Conservation (phyloP, 768 basidiomycete genomes). For the Mycena indigotica region DNA sequence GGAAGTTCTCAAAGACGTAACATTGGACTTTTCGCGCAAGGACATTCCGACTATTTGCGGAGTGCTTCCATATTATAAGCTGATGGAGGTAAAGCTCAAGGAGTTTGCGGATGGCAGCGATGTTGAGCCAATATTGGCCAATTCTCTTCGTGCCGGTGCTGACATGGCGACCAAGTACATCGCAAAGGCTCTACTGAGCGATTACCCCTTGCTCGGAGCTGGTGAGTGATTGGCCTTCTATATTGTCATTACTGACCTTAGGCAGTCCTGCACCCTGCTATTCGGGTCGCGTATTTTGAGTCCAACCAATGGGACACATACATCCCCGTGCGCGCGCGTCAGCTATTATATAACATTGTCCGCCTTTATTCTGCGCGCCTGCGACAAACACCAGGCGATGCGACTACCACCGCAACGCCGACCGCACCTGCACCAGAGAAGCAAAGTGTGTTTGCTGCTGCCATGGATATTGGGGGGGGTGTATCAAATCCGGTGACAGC, state of each 20-base stretch:
- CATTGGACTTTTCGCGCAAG: constrained; percentile 19
- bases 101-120: not conserved
- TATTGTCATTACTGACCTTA: too few species aligned
- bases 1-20: constrained; percentile 6
- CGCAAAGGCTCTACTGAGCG: constrained; percentile 15
- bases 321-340: constrained; percentile 1
- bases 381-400: not conserved
- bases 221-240: constrained; percentile 4
- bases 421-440: not conserved
- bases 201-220: constrained; percentile 16
- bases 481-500: not conserved
- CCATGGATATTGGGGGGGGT: constrained; percentile 5
- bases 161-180: constrained; percentile 11
- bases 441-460: constrained; percentile 5
- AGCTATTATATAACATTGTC: constrained; percentile 7
- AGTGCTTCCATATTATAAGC: constrained; percentile 16
- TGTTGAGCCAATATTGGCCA: not conserved
- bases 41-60: constrained; percentile 13
- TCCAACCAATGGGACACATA: constrained; percentile 3
- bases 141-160: constrained; percentile 7
- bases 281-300: constrained; percentile 11
- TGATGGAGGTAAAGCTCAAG: constrained; percentile 14
- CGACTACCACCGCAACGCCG: not conserved
- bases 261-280: constrained; percentile 13
- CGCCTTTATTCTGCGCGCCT: not conserved